Conservation (phyloP, 129 eudicot species). For the Oenanthe sinensis region DNA sequence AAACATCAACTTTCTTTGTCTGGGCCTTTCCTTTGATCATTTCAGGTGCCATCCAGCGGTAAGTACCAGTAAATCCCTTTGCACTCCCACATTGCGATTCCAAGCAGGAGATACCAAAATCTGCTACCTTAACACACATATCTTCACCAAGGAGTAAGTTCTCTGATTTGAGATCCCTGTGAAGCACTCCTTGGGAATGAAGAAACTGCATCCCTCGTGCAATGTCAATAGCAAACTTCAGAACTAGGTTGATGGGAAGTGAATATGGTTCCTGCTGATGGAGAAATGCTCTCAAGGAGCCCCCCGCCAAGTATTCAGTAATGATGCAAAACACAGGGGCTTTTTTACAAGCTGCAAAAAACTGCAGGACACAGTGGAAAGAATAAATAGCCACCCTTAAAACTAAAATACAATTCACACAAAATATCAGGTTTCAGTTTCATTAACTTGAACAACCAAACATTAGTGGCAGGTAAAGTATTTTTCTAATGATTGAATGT, state of each 20-base stretch:
- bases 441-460: neutral
- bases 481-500: neutral
- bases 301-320: slow-evolving; percentile 87
- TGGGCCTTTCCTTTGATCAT: slow-evolving; percentile 89
- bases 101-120: slow-evolving; percentile 94
- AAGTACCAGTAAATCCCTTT: slow-evolving; percentile 95
- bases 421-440: neutral
- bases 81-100: slow-evolving; percentile 90
- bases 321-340: slow-evolving; percentile 94
- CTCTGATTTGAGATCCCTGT: slow-evolving; percentile 93
- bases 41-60: slow-evolving; percentile 99
- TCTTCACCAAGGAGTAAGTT: slow-evolving; percentile 75
- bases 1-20: slow-evolving; percentile 93
- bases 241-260: slow-evolving; percentile 53
- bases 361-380: slow-evolving; percentile 37
- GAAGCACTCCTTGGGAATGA: slow-evolving; percentile 89
- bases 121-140: slow-evolving; percentile 93
- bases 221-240: slow-evolving; percentile 73
- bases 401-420: neutral
- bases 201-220: slow-evolving; percentile 94
- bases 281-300: slow-evolving; percentile 83
- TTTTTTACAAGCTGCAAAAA: slow-evolving; percentile 90
- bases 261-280: slow-evolving; percentile 95
- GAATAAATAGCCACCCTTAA: neutral
- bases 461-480: neutral